These are phyloP conservation scores for Polytrichum formosum DNA, from an alignment of 225 moss, liverwort and hornwort genomes.

Conservation along the genomic window DNA sequence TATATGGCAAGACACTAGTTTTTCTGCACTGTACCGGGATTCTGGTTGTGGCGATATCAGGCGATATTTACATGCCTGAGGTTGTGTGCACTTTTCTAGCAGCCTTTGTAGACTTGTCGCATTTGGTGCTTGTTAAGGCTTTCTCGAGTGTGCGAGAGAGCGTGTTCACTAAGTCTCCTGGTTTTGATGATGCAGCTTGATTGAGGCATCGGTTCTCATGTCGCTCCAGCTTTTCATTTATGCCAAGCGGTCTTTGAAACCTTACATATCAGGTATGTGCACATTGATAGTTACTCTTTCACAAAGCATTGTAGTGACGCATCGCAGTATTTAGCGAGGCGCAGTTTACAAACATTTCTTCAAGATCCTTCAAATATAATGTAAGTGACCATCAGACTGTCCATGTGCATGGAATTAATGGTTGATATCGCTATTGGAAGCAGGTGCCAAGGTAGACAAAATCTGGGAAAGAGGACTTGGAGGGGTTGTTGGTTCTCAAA, in stretches of 20 bases:
- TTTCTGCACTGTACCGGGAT: neutral
- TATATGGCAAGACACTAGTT: neutral
- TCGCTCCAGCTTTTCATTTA: constrained; percentile 80
- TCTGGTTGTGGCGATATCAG: neutral
- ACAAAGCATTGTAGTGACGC: neutral
- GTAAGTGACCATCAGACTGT: too few relatives aligned
- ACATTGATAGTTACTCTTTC: neutral
- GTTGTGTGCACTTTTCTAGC: too few relatives aligned
- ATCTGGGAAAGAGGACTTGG: constrained; percentile 70
- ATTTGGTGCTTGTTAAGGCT: too few relatives aligned
- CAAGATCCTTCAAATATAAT: too few relatives aligned
- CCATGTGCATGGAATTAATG: too few relatives aligned
- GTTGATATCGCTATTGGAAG: constrained; percentile 9
- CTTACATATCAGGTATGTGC: constrained; percentile 58
- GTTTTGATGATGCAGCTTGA: constrained; percentile 26
- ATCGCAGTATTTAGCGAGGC: too few relatives aligned
- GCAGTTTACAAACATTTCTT: too few relatives aligned
- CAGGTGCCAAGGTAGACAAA: constrained; percentile 79
- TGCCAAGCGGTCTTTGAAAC: constrained; percentile 56
- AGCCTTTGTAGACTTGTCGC: too few relatives aligned
- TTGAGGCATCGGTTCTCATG: constrained; percentile 63
- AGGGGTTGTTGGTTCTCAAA: constrained; percentile 75
- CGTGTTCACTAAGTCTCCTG: neutral
- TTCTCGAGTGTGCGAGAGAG: neutral
- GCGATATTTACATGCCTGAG: neutral